Conservation (phyloP, 768 basidiomycete genomes). For the Boletus subcaerulescens region DNA sequence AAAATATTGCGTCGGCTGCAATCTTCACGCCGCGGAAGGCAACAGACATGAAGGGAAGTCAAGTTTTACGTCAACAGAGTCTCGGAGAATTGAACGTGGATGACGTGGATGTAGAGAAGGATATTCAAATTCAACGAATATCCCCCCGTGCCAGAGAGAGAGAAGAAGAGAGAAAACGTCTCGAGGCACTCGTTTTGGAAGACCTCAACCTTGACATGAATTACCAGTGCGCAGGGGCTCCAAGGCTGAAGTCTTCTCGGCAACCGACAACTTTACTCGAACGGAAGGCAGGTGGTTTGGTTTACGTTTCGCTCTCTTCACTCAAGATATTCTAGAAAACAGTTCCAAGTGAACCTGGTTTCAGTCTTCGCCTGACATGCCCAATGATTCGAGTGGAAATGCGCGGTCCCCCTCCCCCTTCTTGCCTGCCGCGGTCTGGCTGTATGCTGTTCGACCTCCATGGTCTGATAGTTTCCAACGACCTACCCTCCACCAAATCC, state of each 20-base stretch:
- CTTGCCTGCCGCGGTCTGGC: constrained; percentile 56
- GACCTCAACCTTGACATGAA: constrained; percentile 56
- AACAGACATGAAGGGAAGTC: not conserved
- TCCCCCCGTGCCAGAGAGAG: constrained; percentile 17
- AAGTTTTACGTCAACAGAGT: not conserved
- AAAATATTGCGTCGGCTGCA: constrained; percentile 35
- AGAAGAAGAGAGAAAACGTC: constrained; percentile 39
- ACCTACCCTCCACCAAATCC: constrained; percentile 15
- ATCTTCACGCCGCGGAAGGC: constrained; percentile 11
- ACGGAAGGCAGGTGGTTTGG: constrained; percentile 15
- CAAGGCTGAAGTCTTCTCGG: constrained; percentile 4
- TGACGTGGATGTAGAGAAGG: constrained; percentile 12
- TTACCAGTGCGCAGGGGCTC: constrained; percentile 30
- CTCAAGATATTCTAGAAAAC: constrained; percentile 13
- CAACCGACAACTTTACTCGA: constrained; percentile 1
- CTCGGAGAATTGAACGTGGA: constrained; percentile 9
- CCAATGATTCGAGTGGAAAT: constrained; percentile 64
- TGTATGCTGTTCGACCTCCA: constrained; percentile 64
- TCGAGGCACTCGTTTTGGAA: constrained; percentile 53
- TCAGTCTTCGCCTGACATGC: constrained; percentile 39
- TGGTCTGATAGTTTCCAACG: constrained; percentile 41
- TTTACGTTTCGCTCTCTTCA: not conserved
- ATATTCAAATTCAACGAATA: constrained; percentile 25
- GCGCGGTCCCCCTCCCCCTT: constrained; percentile 59
- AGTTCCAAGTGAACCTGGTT: not conserved